phyloP scores from a whole-genome alignment of 2,329 filamentous ascomycete species.

The Microcyclospora pomicola region DNA sequence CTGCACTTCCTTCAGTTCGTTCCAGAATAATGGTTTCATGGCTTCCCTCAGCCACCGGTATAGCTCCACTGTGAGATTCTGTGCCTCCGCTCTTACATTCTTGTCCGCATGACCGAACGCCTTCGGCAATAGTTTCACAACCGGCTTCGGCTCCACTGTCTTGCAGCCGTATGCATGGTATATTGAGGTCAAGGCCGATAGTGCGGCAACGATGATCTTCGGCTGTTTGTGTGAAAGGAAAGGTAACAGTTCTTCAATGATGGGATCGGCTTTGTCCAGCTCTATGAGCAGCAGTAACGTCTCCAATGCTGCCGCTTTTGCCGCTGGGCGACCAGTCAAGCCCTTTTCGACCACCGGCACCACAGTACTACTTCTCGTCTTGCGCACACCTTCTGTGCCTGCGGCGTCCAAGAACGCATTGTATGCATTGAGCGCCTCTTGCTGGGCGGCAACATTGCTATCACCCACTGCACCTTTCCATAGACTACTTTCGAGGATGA shows the following conservation, averaged over 20 bases:
- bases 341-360: slow-evolving; percentile 81
- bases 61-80: slow-evolving; percentile 80
- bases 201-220: slow-evolving; percentile 66
- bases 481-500: slow-evolving; percentile 66
- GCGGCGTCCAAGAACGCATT: slow-evolving; percentile 89
- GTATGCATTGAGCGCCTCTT: slow-evolving; percentile 76
- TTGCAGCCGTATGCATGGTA: slow-evolving; percentile 94
- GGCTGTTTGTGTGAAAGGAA: slow-evolving; percentile 77
- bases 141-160: slow-evolving; percentile 79
- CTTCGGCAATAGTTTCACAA: slow-evolving; percentile 77
- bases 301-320: slow-evolving; percentile 76
- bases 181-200: slow-evolving; percentile 66
- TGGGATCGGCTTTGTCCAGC: slow-evolving; percentile 67
- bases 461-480: slow-evolving; percentile 91
- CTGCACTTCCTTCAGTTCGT: slow-evolving; percentile 85
- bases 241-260: slow-evolving; percentile 82
- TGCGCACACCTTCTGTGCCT: slow-evolving; percentile 52
- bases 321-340: slow-evolving; percentile 74
- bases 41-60: slow-evolving; percentile 95
- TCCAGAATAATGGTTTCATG: slow-evolving; percentile 98
- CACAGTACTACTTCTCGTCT: slow-evolving; percentile 62
- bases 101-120: slow-evolving; percentile 95
- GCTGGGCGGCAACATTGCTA: slow-evolving; percentile 91
- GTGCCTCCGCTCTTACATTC: slow-evolving; percentile 88
- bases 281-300: slow-evolving; percentile 81